Evolutionary conservation across 805 yeast genomes (phyloP), one percentile per base, ranked within the genome.

Genomic region (Groenewaldozyma tartarivorans): DNA sequence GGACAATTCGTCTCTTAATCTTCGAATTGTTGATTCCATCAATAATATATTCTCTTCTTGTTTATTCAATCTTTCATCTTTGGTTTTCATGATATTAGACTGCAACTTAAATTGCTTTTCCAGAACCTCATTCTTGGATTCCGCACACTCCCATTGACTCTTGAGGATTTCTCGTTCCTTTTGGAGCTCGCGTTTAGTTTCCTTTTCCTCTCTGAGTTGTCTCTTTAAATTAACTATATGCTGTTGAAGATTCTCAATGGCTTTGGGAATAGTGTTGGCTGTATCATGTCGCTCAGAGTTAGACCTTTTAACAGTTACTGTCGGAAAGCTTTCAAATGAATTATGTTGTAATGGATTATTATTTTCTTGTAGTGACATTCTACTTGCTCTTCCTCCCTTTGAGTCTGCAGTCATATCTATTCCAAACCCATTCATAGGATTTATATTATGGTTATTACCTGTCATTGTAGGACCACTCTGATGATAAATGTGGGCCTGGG

Each of bases 71-170:
- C 84, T 66, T 39, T 88, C 67, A 50, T 81, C 86, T 52, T 82
- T 81, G 39, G 94, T 65, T 46, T 72, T 75, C 44, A 84, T 61
- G 47, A 82, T 62, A 1, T 86, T 76, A 51, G 73, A 79, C 33
- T 81, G 67, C 64, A 79, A 79, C 48, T 82, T 87, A 50, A 79
- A 79, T 52, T 85, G 90, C 56, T 81, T 88, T 57, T 80, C 80
- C 30, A 81, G 66, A 45, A 79, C 43, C 32, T 46, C 49, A 29
- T 45, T 32, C 5, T 48, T 42, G 13, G 44, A 33, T 20, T 42
- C 55, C 24, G 46, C 35, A 29, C 43, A 38, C 22, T 52, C 52
- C 33, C 46, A 38, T n/a, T 51, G 40, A 35, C 45, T 49, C 29
- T 36, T 34, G 20, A 69, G 52, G 21, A 68, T 61, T 39, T 73